Evolutionary conservation across 208 protist species (phyloP).

Genomic region (Jaenimonas drosophilae): DNA sequence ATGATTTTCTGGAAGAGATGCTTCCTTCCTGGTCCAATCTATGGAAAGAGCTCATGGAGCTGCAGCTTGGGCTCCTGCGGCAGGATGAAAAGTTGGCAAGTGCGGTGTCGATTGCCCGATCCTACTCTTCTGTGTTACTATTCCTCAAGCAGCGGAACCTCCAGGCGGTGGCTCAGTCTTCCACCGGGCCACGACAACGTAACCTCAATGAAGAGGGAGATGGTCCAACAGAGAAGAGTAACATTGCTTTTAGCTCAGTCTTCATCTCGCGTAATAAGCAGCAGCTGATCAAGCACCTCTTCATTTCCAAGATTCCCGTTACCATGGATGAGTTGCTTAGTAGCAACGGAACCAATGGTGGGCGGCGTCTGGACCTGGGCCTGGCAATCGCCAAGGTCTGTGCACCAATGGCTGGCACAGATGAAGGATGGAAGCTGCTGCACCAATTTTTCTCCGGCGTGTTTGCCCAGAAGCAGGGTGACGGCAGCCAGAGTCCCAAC

Average conservation of each 20-base stretch:
- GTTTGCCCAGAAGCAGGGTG: slow-evolving; percentile 3
- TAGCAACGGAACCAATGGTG: no score
- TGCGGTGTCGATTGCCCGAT: slow-evolving; percentile 34
- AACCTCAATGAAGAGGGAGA: no score
- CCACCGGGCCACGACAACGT: no score
- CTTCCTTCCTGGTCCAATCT: slow-evolving; percentile 35
- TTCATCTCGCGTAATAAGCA: background rate
- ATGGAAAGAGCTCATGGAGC: slow-evolving; percentile 77
- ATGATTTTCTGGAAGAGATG: slow-evolving; percentile 31
- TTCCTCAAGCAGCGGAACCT: slow-evolving; percentile 37
- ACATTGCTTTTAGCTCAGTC: no score
- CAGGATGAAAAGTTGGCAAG: slow-evolving; percentile 28
- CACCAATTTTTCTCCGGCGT: slow-evolving; percentile 38
- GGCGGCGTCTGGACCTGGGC: slow-evolving; percentile 38
- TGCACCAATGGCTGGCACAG: slow-evolving; percentile 19
- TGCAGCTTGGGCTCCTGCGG: slow-evolving; percentile 35
- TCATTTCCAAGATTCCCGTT: slow-evolving; percentile 44
- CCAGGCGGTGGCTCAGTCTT: no score
- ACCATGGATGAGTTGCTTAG: slow-evolving; percentile 58
- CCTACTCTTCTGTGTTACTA: slow-evolving; percentile 25
- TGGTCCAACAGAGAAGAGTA: no score
- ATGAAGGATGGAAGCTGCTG: slow-evolving; percentile 44
- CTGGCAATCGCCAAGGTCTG: slow-evolving; percentile 35
- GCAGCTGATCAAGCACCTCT: slow-evolving; percentile 37
- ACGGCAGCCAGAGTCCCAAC: slow-evolving; percentile 1